Base-by-base conservation (phyloP, 2,329 filamentous ascomycete species). In the Diaporthe citriasiana region DNA sequence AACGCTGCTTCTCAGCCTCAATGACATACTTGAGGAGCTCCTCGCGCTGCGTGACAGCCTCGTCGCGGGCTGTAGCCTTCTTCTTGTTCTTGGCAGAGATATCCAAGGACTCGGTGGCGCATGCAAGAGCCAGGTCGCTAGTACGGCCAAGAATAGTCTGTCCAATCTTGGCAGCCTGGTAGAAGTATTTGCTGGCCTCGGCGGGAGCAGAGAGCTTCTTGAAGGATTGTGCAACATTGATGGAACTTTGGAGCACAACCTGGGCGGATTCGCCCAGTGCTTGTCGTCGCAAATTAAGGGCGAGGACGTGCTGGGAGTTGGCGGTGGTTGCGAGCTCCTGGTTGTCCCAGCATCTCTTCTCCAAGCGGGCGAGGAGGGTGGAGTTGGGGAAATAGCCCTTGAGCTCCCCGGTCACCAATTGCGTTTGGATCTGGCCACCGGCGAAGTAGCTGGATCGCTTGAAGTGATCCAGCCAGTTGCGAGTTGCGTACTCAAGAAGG, bases 11-110 rank as follows among this genome's bases (percentile, higher is more conserved):
- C 70, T 76, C 75, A 13, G 71, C 65, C 25, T 76, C 75, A 33
- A 76, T 72, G 38, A 76, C 70, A 55, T 74, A 76, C 74, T 74
- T 72, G 47, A 76, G 72, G 12, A 76, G 72, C 72, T 76, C 75
- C 72, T 76, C 75, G 25, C 75, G 75, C 70, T 76, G 74, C 27
- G 69, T 75, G 33, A 75, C 72, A 47, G 72, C 68, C 51, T 76
- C 75, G 19, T 72, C 45, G 30, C 74, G 72, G 38, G 56, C 60
- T 17, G 74, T 74, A 25, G 55, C 45, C 68, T 75, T 75, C 17
- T 75, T 30, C 74, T 75, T 71, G 50, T 70, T 56, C 15, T 51
- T 63, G 47, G 60, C 74, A 25, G 74, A 74, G 19, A 70, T 75
- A 40, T 74, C 74, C 25, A 75, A 42, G 33, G 74, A 73, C 53